phyloP scores from a whole-genome alignment of 768 basidiomycete genomes.

The Tricholoma furcatifolium region DNA sequence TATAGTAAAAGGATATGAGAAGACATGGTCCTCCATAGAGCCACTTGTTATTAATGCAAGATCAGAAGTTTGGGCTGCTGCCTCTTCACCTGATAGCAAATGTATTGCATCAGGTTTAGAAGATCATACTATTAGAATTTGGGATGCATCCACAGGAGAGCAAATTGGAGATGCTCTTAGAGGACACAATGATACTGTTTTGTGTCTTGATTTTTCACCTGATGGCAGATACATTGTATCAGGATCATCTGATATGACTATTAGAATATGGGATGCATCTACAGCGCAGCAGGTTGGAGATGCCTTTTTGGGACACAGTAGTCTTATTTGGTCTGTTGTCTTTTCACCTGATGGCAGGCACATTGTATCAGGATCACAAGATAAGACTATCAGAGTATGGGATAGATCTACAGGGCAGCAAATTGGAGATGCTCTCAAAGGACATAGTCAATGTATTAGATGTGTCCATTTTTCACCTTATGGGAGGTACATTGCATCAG shows the following conservation, averaged over 20 bases:
- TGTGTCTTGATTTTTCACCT: not conserved
- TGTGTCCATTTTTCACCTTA: constrained; percentile 3
- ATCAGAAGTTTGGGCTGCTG: too few relatives aligned
- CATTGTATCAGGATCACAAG: not conserved
- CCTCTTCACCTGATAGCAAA: too few relatives aligned
- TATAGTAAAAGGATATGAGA: too few relatives aligned
- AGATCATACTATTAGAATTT: too few relatives aligned
- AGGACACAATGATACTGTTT: not conserved
- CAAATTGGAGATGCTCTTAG: too few relatives aligned
- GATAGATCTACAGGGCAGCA: not conserved
- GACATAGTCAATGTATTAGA: not conserved
- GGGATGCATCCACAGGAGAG: too few relatives aligned
- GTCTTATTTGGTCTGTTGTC: not conserved
- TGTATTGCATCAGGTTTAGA: too few relatives aligned
- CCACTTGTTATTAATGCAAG: too few relatives aligned
- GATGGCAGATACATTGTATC: constrained; percentile 10
- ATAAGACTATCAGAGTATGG: too few relatives aligned
- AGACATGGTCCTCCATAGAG: too few relatives aligned
- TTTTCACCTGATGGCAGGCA: not conserved
- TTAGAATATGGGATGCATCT: not conserved
- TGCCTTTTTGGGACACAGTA: constrained; percentile 10
- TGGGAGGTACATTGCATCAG: not conserved
- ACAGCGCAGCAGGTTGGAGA: constrained; percentile 1
- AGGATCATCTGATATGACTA: not conserved
- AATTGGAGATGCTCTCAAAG: not conserved